These are phyloP conservation scores for Stagonosporopsis chrysanthemi DNA, from an alignment of 2,329 filamentous ascomycete species.

Conservation along the genomic window DNA sequence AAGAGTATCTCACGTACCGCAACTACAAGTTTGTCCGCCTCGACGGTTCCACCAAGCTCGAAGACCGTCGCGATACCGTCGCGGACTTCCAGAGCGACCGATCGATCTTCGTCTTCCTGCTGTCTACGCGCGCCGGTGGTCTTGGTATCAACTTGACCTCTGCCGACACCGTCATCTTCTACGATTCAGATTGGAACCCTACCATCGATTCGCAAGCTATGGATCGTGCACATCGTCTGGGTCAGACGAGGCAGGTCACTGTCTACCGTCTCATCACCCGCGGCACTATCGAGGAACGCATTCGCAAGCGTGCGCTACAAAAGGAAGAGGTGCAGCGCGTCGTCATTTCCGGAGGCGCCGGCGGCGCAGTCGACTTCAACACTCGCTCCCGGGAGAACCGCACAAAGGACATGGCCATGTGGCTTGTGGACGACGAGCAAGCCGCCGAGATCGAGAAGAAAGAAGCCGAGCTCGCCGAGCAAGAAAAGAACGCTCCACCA, in stretches of 20 bases:
- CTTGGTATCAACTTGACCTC: constrained; percentile 97
- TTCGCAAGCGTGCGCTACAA: constrained; percentile 93
- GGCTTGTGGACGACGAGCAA: constrained; percentile 97
- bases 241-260: constrained; percentile 93
- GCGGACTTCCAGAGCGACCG: constrained; percentile 94
- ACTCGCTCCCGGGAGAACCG: constrained; percentile 88
- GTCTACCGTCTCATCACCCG: constrained; percentile 97
- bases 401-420: constrained; percentile 98
- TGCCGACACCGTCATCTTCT: constrained; percentile 98
- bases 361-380: constrained; percentile 93
- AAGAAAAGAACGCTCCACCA: constrained; percentile 60
- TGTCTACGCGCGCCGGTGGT: constrained; percentile 95
- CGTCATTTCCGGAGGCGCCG: constrained; percentile 86
- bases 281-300: constrained; percentile 96
- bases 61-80: constrained; percentile 95
- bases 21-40: constrained; percentile 99
- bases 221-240: constrained; percentile 97
- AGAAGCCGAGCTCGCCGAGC: constrained; percentile 81
- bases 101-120: constrained; percentile 95
- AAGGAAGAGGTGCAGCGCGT: constrained; percentile 99
- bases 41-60: constrained; percentile 95
- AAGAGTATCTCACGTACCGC: constrained; percentile 97
- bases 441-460: constrained; percentile 92
- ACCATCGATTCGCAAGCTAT: constrained; percentile 99
- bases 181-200: constrained; percentile 99